These are phyloP conservation scores for Ceratobasidium sp. DNA, from an alignment of 1,284 basidiomycete genomes.

Conservation along the genomic window DNA sequence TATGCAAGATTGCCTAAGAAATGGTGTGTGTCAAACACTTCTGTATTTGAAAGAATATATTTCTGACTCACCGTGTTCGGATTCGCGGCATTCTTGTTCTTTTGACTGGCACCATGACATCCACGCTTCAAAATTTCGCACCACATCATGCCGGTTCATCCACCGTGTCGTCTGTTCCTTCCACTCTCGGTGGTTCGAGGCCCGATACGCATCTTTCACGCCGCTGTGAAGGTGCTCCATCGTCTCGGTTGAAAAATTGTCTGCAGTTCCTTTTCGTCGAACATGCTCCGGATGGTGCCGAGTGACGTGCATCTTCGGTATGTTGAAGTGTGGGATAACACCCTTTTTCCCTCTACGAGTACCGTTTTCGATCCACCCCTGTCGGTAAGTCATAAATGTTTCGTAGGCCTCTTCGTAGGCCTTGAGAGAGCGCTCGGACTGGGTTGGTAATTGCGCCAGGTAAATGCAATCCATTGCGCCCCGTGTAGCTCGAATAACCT, in stretches of 20 bases:
- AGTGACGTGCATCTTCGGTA: slow-evolving; percentile 44
- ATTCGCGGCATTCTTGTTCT: not conserved
- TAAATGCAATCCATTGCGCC: slow-evolving; percentile 33
- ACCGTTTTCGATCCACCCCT: slow-evolving; percentile 33
- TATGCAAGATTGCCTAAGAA: no score
- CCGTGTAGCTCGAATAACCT: slow-evolving; percentile 27
- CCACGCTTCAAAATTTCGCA: slow-evolving; percentile 1
- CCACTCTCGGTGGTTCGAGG: slow-evolving; percentile 11
- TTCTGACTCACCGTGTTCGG: not conserved
- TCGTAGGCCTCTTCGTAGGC: slow-evolving; percentile 23
- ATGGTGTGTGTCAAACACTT: no score
- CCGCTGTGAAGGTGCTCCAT: slow-evolving; percentile 33
- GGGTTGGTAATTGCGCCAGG: slow-evolving; percentile 32
- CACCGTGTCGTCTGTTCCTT: not conserved
- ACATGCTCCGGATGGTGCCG: slow-evolving; percentile 24
- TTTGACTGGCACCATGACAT: not conserved
- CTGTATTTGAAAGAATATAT: no score
- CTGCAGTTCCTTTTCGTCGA: slow-evolving; percentile 8
- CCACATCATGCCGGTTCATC: slow-evolving; percentile 8
- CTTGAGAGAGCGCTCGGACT: slow-evolving; percentile 22
- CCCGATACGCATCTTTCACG: slow-evolving; percentile 20
- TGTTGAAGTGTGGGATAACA: slow-evolving; percentile 23
- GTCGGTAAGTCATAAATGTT: slow-evolving; percentile 13
- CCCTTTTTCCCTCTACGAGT: slow-evolving; percentile 16
- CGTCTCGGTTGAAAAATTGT: slow-evolving; percentile 38